Conservation (phyloP, 495 filamentous ascomycete species). For the Aspergillus indologenus region DNA sequence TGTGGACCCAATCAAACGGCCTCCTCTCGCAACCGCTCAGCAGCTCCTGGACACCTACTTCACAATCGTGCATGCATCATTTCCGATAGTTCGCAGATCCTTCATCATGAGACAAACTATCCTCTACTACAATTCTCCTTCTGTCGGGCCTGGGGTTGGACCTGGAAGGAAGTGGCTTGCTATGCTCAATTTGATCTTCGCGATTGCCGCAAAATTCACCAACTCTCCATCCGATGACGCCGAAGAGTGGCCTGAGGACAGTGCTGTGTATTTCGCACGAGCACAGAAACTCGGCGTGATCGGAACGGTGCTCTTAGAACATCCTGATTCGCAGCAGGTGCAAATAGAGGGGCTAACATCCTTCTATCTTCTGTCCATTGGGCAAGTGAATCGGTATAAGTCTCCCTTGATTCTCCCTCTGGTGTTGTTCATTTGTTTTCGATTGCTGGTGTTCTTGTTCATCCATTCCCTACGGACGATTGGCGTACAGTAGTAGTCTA, state of each 20-base stretch:
- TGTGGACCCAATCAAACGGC: constrained; percentile 48
- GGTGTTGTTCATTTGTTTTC: neutral
- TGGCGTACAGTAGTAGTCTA: neutral
- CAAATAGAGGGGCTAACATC: constrained; percentile 55
- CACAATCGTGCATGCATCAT: constrained; percentile 51
- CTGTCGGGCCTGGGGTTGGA: constrained; percentile 24
- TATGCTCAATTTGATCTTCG: constrained; percentile 64
- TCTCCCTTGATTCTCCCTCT: neutral
- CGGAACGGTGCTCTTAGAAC: constrained; percentile 45
- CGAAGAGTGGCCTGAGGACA: constrained; percentile 24
- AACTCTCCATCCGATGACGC: constrained; percentile 23
- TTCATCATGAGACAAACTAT: constrained; percentile 43
- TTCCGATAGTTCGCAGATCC: constrained; percentile 56
- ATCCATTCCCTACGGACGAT: neutral
- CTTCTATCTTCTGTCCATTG: constrained; percentile 57
- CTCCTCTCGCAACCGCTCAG: constrained; percentile 50
- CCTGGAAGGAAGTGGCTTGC: constrained; percentile 52
- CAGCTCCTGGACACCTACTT: constrained; percentile 54
- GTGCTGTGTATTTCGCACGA: constrained; percentile 56
- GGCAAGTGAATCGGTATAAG: constrained; percentile 56
- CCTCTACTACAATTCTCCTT: constrained; percentile 34
- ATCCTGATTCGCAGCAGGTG: constrained; percentile 56
- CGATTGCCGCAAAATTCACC: constrained; percentile 54
- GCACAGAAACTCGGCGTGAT: constrained; percentile 55
- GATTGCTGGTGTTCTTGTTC: neutral